These are phyloP conservation scores for Barnettozyma siamensis DNA, from an alignment of 805 yeast genomes.

Conservation along the genomic window DNA sequence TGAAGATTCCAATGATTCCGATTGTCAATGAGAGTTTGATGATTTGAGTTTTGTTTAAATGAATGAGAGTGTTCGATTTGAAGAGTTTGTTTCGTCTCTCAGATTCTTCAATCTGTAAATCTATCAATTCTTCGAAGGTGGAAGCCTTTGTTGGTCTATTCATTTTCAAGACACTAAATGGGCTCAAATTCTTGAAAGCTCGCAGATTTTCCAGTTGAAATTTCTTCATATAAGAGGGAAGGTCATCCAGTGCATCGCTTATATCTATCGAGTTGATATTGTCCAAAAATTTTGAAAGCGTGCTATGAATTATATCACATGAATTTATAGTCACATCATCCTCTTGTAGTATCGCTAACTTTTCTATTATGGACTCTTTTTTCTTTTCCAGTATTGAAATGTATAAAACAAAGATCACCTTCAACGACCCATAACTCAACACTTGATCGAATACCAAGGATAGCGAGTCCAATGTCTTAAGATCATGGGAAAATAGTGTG, in stretches of 20 bases:
- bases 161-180: conserved; percentile 26
- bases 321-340: conserved; percentile 30
- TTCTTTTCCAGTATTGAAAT: conserved; percentile 44
- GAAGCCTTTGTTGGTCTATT: conserved; percentile 8
- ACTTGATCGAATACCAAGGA: conserved; percentile 65
- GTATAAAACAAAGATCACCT: conserved; percentile 55
- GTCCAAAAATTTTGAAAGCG: conserved; percentile 26
- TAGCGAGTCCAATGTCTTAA: conserved; percentile 41
- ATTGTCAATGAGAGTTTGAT: conserved; percentile 12
- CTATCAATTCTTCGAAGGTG: not conserved
- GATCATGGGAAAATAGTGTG: conserved; percentile 74
- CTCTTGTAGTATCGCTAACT: conserved; percentile 14
- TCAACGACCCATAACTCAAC: conserved; percentile 50
- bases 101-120: conserved; percentile 3
- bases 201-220: conserved; percentile 3
- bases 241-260: conserved; percentile 25
- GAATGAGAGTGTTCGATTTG: not conserved
- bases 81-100: not conserved
- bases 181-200: conserved; percentile 16
- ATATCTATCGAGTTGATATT: conserved; percentile 22
- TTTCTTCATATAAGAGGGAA: conserved; percentile 7
- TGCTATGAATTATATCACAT: conserved; percentile 37
- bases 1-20: conserved; percentile 11
- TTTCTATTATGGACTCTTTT: conserved; percentile 38
- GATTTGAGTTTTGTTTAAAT: conserved; percentile 1